phyloP scores from a whole-genome alignment of 805 yeast genomes.

The Saitoella complicata region DNA sequence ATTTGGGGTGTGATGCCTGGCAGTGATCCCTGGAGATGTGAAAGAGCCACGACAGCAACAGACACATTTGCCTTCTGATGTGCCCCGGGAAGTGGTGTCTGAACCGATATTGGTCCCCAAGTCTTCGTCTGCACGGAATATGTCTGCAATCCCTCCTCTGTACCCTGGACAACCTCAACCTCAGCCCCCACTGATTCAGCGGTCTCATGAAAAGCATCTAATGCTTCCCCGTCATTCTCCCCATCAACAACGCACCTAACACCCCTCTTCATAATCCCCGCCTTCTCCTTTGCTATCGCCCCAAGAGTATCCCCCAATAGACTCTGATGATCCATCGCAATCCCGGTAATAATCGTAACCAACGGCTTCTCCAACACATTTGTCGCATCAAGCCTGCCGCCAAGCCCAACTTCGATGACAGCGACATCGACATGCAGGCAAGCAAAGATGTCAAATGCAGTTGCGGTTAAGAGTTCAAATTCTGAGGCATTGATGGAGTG shows the following conservation, averaged over 20 bases:
- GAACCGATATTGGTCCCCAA: constrained; percentile 20
- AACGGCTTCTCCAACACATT: constrained; percentile 36
- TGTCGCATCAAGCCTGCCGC: constrained; percentile 82
- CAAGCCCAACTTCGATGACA: constrained; percentile 85
- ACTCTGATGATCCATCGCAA: constrained; percentile 72
- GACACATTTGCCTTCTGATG: constrained; percentile 60
- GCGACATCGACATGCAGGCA: constrained; percentile 49
- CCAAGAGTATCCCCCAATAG: constrained; percentile 51
- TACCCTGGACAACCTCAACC: background rate
- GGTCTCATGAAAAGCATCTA: constrained; percentile 28
- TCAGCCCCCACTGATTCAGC: constrained; percentile 20
- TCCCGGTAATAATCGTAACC: constrained; percentile 63
- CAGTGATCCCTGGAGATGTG: no score
- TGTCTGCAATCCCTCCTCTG: background rate
- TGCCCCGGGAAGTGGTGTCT: constrained; percentile 47
- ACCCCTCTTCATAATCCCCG: constrained; percentile 58
- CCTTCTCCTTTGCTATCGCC: constrained; percentile 64
- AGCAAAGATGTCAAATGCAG: constrained; percentile 64
- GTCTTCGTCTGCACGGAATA: constrained; percentile 9
- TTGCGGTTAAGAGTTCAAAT: constrained; percentile 72
- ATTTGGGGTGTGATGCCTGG: no score
- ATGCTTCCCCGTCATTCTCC: constrained; percentile 36
- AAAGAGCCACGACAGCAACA: constrained; percentile 49
- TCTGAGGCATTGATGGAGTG: constrained; percentile 56
- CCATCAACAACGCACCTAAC: constrained; percentile 61